Base-by-base conservation (phyloP, 305 asterid species). In the Fraxinus albicans region DNA sequence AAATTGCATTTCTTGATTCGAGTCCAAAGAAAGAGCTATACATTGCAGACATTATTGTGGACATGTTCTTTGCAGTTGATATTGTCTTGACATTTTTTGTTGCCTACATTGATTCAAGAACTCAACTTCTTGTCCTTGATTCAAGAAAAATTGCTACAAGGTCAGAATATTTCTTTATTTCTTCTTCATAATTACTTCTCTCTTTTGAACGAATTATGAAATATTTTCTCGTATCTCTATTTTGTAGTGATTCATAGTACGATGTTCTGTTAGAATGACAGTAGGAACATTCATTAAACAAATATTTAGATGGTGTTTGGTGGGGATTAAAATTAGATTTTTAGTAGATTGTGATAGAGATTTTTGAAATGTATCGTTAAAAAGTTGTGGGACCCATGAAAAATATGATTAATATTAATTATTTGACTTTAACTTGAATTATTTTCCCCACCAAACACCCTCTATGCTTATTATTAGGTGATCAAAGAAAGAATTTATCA, bases 51-150 rank as follows among this genome's bases (percentile, higher is more conserved):
- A 90, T 86, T 81, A 69, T 90, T 8, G 94, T 94, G 13, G 94
- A 93, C 81, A 0, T 94, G 2, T 94, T 95, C 40, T 95, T 95
- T 35, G 91, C 90, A 1, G 83, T 82, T 50, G 99, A 94, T 81
- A 92, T 94, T 80, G 81, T 90, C 67, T 77, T 94, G 21, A 96
- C 98, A 0, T 96, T 96, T 78, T 96, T 94, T 82, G 94, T 96
- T 17, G 97, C 98, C 23, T 94, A 94, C 77, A 85, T 94, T n/a
- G 93, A 95, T 86, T 84, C 95, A 1, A 92, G 90, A 3, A 94
- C 96, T 78, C 99, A 94, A 21, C 87, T 95, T 2, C 88, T 95
- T 23, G 93, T 96, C 79, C 83, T 77, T 15, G 90, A 94, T 83
- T 76, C 87, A 0, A 84, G 33, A 10, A 90, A 83, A 77, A 96